phyloP scores from a whole-genome alignment of 306 rosid species.

The Vachellia pachyceras region DNA sequence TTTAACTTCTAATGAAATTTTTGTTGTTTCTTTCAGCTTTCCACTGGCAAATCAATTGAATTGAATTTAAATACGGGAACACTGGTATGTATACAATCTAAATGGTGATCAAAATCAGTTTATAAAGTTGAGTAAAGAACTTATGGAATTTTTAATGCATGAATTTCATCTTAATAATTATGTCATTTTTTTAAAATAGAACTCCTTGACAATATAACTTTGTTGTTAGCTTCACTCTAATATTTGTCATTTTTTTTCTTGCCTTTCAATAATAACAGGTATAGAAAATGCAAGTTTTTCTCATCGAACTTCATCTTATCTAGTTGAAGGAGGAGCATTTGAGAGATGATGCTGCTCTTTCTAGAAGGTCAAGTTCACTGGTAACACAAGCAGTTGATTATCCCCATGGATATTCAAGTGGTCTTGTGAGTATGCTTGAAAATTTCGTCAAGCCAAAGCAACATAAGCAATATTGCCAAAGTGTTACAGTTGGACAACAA shows the following conservation, averaged over 20 bases:
- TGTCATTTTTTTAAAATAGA: background rate
- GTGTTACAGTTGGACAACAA: slow-evolving; percentile 19
- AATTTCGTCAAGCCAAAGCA: slow-evolving; percentile 44
- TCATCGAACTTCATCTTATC: slow-evolving; percentile 58
- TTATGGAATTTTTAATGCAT: slow-evolving; percentile 7
- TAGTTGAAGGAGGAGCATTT: slow-evolving; percentile 70
- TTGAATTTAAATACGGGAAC: slow-evolving; percentile 78
- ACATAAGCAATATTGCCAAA: slow-evolving; percentile 46
- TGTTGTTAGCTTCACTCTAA: slow-evolving; percentile 25
- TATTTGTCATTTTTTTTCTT: background rate
- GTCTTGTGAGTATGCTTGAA: slow-evolving; percentile 88
- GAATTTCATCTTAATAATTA: background rate
- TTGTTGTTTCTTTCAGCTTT: slow-evolving; percentile 54
- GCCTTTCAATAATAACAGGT: slow-evolving; percentile 50
- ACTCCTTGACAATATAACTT: slow-evolving; percentile 15
- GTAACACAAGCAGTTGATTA: slow-evolving; percentile 50
- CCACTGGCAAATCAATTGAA: slow-evolving; percentile 63
- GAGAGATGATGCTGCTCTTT: slow-evolving; percentile 51
- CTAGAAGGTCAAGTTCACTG: slow-evolving; percentile 58
- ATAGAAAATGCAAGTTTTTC: slow-evolving; percentile 61
- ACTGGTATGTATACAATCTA: slow-evolving; percentile 56
- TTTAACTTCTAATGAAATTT: slow-evolving; percentile 21
- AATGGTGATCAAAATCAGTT: background rate
- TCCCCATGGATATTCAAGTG: slow-evolving; percentile 50
- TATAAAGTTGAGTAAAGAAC: background rate